Evolutionary conservation across 768 basidiomycete species (phyloP), one percentile per base, ranked within the genome.

Genomic region (Kondoa subrosea): DNA sequence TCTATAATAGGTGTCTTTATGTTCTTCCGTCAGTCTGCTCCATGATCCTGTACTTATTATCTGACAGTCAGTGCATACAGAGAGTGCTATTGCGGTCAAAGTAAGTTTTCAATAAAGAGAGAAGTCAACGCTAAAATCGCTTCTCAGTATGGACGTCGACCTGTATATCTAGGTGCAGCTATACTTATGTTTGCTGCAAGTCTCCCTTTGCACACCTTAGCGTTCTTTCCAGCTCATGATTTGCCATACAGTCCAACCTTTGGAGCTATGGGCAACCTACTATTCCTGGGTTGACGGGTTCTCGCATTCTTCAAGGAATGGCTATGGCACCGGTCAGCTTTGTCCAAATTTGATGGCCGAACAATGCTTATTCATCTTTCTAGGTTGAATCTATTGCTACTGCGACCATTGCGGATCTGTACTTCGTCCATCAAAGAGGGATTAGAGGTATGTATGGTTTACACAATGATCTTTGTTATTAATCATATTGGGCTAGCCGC

Each of bases 121-220:
- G n/a, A n/a, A n/a, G n/a, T n/a, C n/a, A n/a, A n/a, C n/a, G n/a
- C n/a, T n/a, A n/a, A n/a, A n/a, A n/a, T n/a, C n/a, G n/a, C n/a
- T n/a, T n/a, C n/a, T n/a, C n/a, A 61, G 31, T 61, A 32, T 27
- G 59, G 59, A 8, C 26, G 59, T 27, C 59, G 59, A 4, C 59
- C 59, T 27, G 59, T 61, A 17, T 61, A n/a, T 12, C 8, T 32
- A 61, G 59, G 16, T 32, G 59, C 59, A 16, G 59, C 59, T 61
- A n/a, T 61, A 17, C 59, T 61, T 25, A 61, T 61, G 59, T 27
- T 61, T 61, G 59, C 59, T 61, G n/a, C n/a, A n/a, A n/a, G n/a
- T n/a, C n/a, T n/a, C n/a, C n/a, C n/a, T n/a, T n/a, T n/a, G n/a
- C n/a, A n/a, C n/a, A n/a, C n/a, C n/a, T n/a, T n/a, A n/a, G n/a